Evolutionary conservation across 495 filamentous ascomycete species (phyloP), one percentile per base, ranked within the genome.

Genomic region (Lineolata rhizophorae): DNA sequence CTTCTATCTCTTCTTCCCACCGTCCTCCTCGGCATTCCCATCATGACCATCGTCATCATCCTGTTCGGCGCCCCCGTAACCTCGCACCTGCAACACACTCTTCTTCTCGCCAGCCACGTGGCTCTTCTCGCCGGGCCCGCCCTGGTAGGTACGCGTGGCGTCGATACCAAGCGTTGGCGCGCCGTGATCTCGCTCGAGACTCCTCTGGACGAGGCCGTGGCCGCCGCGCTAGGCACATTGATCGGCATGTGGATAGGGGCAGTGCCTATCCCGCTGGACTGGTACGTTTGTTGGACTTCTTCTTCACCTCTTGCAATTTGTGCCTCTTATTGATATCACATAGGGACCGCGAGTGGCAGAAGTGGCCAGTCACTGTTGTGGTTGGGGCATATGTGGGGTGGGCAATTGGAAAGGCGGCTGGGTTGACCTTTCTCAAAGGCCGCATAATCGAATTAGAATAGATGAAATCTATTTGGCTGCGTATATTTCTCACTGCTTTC

Each of bases 221-320:
- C 78, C 40, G 83, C 58, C 36, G 61, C 58, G 41, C 50, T 65
- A 6, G 76, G 76, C 11, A 61, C 57, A 8, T 43, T 70, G n/a
- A 31, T 70, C 2, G 76, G 76, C 3, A 68, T 65, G 24, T 82
- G 76, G 76, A 38, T 76, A n/a, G 76, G 76, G 3, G 76, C 76
- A 8, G 71, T 94, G 20, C 90, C 90, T 1, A 95, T 97, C 47
- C 90, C 87, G 13, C 56, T 97, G 39, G 87, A 94, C 50, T 94
- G 84, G 81, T 80, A 60, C 45, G 60, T 60, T 25, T 19, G 24
- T 26, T 16, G 25, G 9, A 10, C n/a, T 17, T 21, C 5, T 14
- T 18, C 6, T 13, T 22, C 18, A 31, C 18, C n/a, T 31, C 16
- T 39, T n/a, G n/a, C n/a, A n/a, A n/a, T n/a, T n/a, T n/a, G n/a